phyloP scores from a whole-genome alignment of 495 filamentous ascomycete species.

The Penicillium riverlandense region DNA sequence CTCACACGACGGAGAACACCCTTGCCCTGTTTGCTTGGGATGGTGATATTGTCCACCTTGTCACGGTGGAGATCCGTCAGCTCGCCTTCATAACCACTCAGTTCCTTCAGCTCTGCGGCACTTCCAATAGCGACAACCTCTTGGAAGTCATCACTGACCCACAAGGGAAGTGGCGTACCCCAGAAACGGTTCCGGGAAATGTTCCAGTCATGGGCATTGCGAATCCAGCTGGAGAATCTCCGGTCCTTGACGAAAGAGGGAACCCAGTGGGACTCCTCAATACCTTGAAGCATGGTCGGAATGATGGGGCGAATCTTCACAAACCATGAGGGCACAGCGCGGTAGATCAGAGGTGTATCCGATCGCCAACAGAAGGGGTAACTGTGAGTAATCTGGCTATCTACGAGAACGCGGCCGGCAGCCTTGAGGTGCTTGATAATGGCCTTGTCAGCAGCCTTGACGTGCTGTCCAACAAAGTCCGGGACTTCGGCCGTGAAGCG shows the following conservation, averaged over 20 bases:
- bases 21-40: slow-evolving; percentile 86
- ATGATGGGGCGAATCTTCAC: slow-evolving; percentile 80
- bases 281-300: slow-evolving; percentile 82
- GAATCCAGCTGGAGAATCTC: slow-evolving; percentile 80
- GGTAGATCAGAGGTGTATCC: slow-evolving; percentile 91
- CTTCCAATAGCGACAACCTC: slow-evolving; percentile 87
- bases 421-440: slow-evolving; percentile 90
- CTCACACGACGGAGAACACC: slow-evolving; percentile 72
- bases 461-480: slow-evolving; percentile 84
- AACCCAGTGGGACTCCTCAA: slow-evolving; percentile 91
- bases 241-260: slow-evolving; percentile 88
- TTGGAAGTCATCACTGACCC: slow-evolving; percentile 81
- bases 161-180: slow-evolving; percentile 91
- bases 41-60: slow-evolving; percentile 93
- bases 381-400: slow-evolving; percentile 86
- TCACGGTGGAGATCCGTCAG: slow-evolving; percentile 90
- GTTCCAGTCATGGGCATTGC: slow-evolving; percentile 95
- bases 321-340: slow-evolving; percentile 93
- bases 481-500: slow-evolving; percentile 71
- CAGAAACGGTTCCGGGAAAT: slow-evolving; percentile 93
- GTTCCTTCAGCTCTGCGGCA: slow-evolving; percentile 73
- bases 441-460: slow-evolving; percentile 89
- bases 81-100: slow-evolving; percentile 80
- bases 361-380: slow-evolving; percentile 96
- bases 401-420: slow-evolving; percentile 73